These are phyloP conservation scores for Mortierella sp. DNA, from an alignment of 371 early-diverging fungal genomes.

Conservation along the genomic window DNA sequence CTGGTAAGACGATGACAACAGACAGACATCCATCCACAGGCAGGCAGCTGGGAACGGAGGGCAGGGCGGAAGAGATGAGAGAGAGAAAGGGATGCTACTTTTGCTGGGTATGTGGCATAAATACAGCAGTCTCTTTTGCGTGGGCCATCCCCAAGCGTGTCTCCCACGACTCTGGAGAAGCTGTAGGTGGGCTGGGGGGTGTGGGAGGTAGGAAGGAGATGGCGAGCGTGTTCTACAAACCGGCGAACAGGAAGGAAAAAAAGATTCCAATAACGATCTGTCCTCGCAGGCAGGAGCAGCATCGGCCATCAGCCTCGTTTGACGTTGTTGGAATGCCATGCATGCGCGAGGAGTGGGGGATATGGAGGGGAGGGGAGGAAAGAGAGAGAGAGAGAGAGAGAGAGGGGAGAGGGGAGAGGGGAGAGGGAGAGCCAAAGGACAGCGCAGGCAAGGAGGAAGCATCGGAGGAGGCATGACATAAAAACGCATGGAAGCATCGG, in stretches of 20 bases:
- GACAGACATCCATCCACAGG: too few species aligned
- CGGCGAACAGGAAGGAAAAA: not conserved
- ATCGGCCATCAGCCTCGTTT: conserved; percentile 8
- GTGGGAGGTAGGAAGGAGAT: not conserved
- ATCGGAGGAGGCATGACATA: too few species aligned
- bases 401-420: not conserved
- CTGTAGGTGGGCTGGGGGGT: not conserved
- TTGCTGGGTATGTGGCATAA: too few species aligned
- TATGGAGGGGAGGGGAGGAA: too few species aligned
- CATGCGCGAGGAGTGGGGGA: too few species aligned
- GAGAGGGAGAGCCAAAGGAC: not conserved
- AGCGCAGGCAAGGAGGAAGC: too few species aligned
- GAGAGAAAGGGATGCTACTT: too few species aligned
- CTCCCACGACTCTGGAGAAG: too few species aligned
- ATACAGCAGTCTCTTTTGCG: not conserved
- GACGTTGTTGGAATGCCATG: conserved; percentile 39
- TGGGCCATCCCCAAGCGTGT: not conserved
- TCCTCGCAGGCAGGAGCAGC: conserved; percentile 15
- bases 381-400: not conserved
- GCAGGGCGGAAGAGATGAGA: too few species aligned
- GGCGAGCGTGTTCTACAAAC: not conserved
- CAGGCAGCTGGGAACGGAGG: too few species aligned
- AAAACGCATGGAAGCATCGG: not conserved
- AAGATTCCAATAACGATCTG: conserved; percentile 46
- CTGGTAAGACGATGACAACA: too few species aligned